Percentiles rank a stretch among this genome's conserved stretches.
Evolutionary conservation across 805 yeast species (phyloP).

Genomic region (Candida manassasensis): DNA sequence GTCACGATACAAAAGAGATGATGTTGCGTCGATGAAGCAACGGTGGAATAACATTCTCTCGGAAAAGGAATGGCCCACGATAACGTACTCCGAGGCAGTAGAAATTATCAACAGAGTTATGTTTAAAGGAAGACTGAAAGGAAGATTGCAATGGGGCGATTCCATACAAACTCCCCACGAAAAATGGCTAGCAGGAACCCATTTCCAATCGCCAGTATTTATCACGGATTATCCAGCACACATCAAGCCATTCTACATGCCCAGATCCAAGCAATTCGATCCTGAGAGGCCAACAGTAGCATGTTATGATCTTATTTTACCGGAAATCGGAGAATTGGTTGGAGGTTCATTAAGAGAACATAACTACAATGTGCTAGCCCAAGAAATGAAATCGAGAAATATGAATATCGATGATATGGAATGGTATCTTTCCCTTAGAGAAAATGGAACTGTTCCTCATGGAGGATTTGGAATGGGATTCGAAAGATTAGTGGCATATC

Average conservation of each 20-base stretch:
- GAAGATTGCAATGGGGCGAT: constrained; percentile 56
- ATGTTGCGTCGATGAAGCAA: constrained; percentile 28
- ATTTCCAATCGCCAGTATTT: constrained; percentile 73
- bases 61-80: constrained; percentile 52
- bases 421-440: constrained; percentile 78
- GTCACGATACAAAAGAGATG: constrained; percentile 36
- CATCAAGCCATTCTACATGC: constrained; percentile 93
- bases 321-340: constrained; percentile 87
- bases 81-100: constrained; percentile 77
- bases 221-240: constrained; percentile 80
- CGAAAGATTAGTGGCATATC: constrained; percentile 74
- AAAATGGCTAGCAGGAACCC: constrained; percentile 74
- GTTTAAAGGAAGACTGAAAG: constrained; percentile 31
- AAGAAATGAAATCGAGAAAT: constrained; percentile 46
- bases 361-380: constrained; percentile 40
- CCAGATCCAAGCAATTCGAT: constrained; percentile 35
- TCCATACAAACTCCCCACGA: constrained; percentile 82
- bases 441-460: constrained; percentile 82
- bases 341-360: constrained; percentile 96
- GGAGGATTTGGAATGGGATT: constrained; percentile 98
- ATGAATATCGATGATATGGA: constrained; percentile 60
- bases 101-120: constrained; percentile 40
- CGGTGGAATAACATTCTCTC: constrained; percentile 60
- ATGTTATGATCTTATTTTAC: constrained; percentile 84
- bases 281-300: constrained; percentile 58